Evolutionary conservation across 495 filamentous ascomycete genomes (phyloP), one percentile per base, ranked within the genome.

Genomic region (Penicillium silybi): DNA sequence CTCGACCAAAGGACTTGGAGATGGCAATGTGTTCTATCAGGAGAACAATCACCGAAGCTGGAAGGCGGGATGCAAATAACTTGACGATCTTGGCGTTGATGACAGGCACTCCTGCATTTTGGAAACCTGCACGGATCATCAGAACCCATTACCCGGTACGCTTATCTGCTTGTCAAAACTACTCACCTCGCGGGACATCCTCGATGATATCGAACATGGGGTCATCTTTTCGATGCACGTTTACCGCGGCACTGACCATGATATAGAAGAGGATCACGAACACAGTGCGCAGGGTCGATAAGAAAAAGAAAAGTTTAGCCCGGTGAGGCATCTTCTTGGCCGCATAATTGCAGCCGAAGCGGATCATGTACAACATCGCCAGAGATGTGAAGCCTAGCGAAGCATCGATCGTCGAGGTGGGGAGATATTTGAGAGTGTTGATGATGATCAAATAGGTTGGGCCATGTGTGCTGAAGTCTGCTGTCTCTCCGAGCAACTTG

Each of bases 201-300:
- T 82, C 79, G n/a, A 96, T 68, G 27, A 95, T 86, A 46, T 74
- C 80, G 62, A 92, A 88, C 23, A 61, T 39, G 11, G 75, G 68
- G n/a, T 71, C 58, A 22, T 68, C 57, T n/a, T 67, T 68, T 34
- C 78, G 74, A 39, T 80, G 64, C 23, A 78, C 53, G 63, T 95
- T 96, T 22, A 84, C 84, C 40, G 93, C 67, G 60, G 82, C 95
- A 65, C 89, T 91, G 65, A 96, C 86, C 74, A 96, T 72, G 16
- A 88, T 92, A 67, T 92, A 97, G 16, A 96, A 75, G 19, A 96
- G 70, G 50, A 97, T 90, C 49, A 95, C 86, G 60, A 96, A 96
- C 16, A 84, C 87, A 5, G 90, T 92, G 35, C 92, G 79, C 38
- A 97, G 71, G 0, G 92, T 97, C n/a, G 85, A 86, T 8, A 87